Base-by-base conservation (phyloP, 495 filamentous ascomycete species). In the Hypoxylon lenormandii region DNA sequence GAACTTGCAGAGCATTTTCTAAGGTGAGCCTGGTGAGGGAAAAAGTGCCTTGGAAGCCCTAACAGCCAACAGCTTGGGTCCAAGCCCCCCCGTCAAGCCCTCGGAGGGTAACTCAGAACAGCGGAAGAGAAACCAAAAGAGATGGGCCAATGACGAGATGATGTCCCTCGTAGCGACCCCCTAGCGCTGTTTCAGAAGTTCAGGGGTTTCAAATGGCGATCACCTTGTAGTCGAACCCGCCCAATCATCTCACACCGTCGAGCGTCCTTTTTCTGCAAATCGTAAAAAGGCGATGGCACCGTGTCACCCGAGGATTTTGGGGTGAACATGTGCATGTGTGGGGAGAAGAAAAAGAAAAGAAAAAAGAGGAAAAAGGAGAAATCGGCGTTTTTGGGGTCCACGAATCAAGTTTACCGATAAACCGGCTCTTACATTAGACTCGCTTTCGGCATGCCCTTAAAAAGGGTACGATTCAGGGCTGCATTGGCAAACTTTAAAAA, bases 201-300 rank as follows among this genome's bases (percentile, higher is more conserved):
- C 58, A 58, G 58, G 68, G 62, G 62, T 58, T 57, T 62, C 62
- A 59, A 61, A 71, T 66, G 68, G 51, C 58, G 62, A 71, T 71
- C 68, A 58, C 60, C 58, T 57, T 57, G 43, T 23, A 57, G 23
- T 40, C 36, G 30, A 62, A 63, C 45, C 38, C 42, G 47, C 12
- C 68, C 68, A 71, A 71, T 71, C 57, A 38, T 63, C 37, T 49
- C 21, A 66, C 42, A 37, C 40, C 37, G 38, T 33, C 30, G 30
- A 33, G 30, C 6, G 30, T 59, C 37, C 59, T 50, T 30, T 58
- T 43, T 16, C 19, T 16, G 18, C 58, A 49, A 42, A 11, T 22
- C 43, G 28, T 60, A 57, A 13, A 40, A 40, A n/a, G 23, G 36
- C 46, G 21, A 61, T 71, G 61, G 61, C 13, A 71, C 62, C 52